phyloP scores from a whole-genome alignment of 768 basidiomycete genomes.

The Rhodotorula babjevae region DNA sequence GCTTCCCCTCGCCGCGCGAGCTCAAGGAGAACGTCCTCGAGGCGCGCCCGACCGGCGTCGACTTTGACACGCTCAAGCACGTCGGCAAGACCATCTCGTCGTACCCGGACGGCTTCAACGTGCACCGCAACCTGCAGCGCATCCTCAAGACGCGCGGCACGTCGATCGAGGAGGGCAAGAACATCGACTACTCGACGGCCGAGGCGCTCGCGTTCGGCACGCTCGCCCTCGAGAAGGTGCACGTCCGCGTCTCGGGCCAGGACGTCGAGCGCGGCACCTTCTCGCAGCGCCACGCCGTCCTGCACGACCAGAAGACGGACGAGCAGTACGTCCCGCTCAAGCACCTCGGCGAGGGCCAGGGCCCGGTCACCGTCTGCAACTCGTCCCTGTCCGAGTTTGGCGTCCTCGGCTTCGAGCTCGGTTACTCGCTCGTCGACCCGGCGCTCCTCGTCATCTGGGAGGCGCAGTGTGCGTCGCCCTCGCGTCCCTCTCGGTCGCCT shows the following conservation, averaged over 20 bases:
- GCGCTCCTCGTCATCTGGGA: conserved; percentile 93
- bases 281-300: conserved; percentile 93
- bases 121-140: conserved; percentile 88
- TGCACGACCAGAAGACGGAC: conserved; percentile 93
- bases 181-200: conserved; percentile 97
- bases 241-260: conserved; percentile 93
- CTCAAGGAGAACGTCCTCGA: conserved; percentile 87
- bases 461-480: conserved; percentile 61
- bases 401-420: conserved; percentile 91
- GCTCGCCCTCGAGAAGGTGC: conserved; percentile 84
- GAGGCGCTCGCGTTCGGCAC: conserved; percentile 95
- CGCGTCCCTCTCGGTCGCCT: not conserved
- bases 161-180: conserved; percentile 79
- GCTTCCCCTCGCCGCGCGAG: conserved; percentile 95
- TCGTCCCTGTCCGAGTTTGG: conserved; percentile 95
- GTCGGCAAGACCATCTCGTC: conserved; percentile 82
- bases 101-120: conserved; percentile 76
- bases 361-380: conserved; percentile 92
- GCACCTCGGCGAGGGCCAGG: conserved; percentile 78
- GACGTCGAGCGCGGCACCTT: conserved; percentile 99
- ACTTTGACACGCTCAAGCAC: conserved; percentile 68
- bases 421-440: conserved; percentile 95
- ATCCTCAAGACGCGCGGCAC: conserved; percentile 83
- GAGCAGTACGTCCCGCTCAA: conserved; percentile 83
- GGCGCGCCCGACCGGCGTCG: conserved; percentile 77